A percentile compares a stretch with the other conserved stretches of the same genome.
Conservation (phyloP, 495 filamentous ascomycete species). For the Geoglossum glabrum region DNA sequence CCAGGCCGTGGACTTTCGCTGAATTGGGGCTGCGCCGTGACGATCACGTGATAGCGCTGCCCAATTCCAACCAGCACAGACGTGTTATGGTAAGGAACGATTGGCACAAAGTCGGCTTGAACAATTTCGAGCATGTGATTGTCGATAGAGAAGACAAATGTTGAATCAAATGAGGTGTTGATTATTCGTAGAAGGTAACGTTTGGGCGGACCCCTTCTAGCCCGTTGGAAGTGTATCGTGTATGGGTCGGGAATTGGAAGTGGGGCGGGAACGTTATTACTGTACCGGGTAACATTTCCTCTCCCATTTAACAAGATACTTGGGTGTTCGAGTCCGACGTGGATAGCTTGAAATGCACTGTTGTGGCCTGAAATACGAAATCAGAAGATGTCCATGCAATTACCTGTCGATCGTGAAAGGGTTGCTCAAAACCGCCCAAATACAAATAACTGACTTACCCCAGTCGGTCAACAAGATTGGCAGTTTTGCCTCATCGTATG, state of each 20-base stretch:
- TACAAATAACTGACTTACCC: slow-evolving; percentile 3
- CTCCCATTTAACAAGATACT: neutral
- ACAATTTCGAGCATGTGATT: slow-evolving; percentile 30
- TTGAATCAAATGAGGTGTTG: slow-evolving; percentile 32
- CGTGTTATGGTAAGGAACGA: slow-evolving; percentile 24
- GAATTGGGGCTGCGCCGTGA: slow-evolving; percentile 28
- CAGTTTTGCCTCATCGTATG: slow-evolving; percentile 32
- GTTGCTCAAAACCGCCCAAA: neutral
- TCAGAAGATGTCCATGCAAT: neutral
- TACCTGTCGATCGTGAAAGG: neutral
- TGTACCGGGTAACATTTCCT: neutral
- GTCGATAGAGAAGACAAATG: slow-evolving; percentile 31
- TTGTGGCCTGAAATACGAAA: slow-evolving; percentile 13
- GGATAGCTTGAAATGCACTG: slow-evolving; percentile 18
- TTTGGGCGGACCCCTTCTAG: slow-evolving; percentile 13
- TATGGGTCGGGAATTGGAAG: neutral
- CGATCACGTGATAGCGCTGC: slow-evolving; percentile 50
- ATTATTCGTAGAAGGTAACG: slow-evolving; percentile 36
- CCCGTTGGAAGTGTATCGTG: neutral
- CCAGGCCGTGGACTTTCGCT: neutral
- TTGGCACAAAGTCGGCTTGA: slow-evolving; percentile 29
- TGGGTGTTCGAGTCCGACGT: slow-evolving; percentile 3
- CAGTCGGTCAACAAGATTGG: slow-evolving; percentile 29
- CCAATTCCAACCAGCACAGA: slow-evolving; percentile 39
- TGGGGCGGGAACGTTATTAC: neutral